Percentiles rank a stretch among this genome's conserved stretches.
Evolutionary conservation across 2,329 filamentous ascomycete genomes (phyloP).

Genomic region (Hypoxylon sp.): DNA sequence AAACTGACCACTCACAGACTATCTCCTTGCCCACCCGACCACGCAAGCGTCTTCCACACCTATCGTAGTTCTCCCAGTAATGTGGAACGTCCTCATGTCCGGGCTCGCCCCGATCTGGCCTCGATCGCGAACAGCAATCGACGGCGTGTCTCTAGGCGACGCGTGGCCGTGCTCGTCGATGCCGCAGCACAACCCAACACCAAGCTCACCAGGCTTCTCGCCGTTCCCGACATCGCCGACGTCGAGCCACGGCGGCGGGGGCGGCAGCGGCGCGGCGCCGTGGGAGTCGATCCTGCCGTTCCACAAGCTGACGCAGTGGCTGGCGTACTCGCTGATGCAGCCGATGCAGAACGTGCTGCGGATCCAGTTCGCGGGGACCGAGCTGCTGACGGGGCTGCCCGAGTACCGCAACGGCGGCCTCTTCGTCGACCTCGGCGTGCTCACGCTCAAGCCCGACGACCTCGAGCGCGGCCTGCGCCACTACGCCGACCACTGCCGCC

Average conservation of each 20-base stretch:
- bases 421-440: slow-evolving; percentile 82
- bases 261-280: slow-evolving; percentile 48
- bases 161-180: slow-evolving; percentile 91
- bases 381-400: slow-evolving; percentile 85
- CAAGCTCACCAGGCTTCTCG: slow-evolving; percentile 60
- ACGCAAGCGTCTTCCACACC: slow-evolving; percentile 89
- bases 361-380: slow-evolving; percentile 80
- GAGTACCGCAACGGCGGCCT: slow-evolving; percentile 94
- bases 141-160: slow-evolving; percentile 87
- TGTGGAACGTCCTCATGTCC: slow-evolving; percentile 92
- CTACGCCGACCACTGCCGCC: slow-evolving; percentile 74
- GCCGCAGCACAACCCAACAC: slow-evolving; percentile 59
- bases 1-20: slow-evolving; percentile 15
- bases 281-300: slow-evolving; percentile 86
- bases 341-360: slow-evolving; percentile 84
- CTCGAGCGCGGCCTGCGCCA: slow-evolving; percentile 73
- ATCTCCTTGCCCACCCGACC: slow-evolving; percentile 71
- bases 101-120: slow-evolving; percentile 91
- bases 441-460: slow-evolving; percentile 77
- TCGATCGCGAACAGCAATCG: slow-evolving; percentile 81
- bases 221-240: slow-evolving; percentile 54
- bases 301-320: slow-evolving; percentile 95
- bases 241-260: no score
- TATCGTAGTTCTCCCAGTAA: slow-evolving; percentile 82
- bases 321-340: slow-evolving; percentile 92